These are phyloP conservation scores for Pseudonitzschia pungens DNA, from an alignment of 108 stramenopile genomes.

Conservation along the genomic window DNA sequence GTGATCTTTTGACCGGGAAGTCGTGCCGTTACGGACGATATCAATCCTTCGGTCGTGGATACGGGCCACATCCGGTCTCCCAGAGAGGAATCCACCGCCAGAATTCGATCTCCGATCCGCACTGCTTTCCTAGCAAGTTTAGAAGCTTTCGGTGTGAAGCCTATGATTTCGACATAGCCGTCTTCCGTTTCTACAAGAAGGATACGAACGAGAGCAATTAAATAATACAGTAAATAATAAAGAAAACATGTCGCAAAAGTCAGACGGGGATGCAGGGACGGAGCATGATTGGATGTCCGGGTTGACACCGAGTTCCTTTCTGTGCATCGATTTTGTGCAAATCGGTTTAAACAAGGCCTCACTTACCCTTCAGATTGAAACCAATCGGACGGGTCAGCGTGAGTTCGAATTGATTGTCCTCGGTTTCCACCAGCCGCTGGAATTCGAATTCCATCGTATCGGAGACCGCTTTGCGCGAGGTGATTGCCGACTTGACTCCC, in stretches of 20 bases:
- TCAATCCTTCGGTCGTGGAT: slow-evolving; percentile 76
- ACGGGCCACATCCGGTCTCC: slow-evolving; percentile 86
- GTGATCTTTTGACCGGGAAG: slow-evolving; percentile 74
- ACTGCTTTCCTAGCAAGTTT: slow-evolving; percentile 58
- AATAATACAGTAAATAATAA: not conserved
- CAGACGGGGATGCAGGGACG: no score
- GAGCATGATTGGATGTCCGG: not conserved
- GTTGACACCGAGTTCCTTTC: no score
- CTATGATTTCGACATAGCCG: slow-evolving; percentile 72
- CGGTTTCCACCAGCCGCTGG: slow-evolving; percentile 35
- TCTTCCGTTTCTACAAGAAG: slow-evolving; percentile 66
- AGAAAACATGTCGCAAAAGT: no score
- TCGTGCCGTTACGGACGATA: slow-evolving; percentile 76
- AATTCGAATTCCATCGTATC: slow-evolving; percentile 50
- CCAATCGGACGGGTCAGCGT: slow-evolving; percentile 72
- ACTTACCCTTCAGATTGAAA: slow-evolving; percentile 71
- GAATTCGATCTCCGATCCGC: slow-evolving; percentile 68
- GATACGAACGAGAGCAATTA: no score
- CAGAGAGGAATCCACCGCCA: slow-evolving; percentile 74
- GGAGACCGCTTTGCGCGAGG: slow-evolving; percentile 57
- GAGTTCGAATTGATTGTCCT: slow-evolving; percentile 61
- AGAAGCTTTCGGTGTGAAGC: slow-evolving; percentile 65
- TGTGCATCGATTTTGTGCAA: not conserved
- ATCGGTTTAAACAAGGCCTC: no score
- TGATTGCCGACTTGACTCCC: slow-evolving; percentile 73